A percentile compares a stretch with the other conserved stretches of the same genome.
These are phyloP conservation scores for Tylopilus sp. DNA, from an alignment of 768 basidiomycete genomes.

Conservation along the genomic window DNA sequence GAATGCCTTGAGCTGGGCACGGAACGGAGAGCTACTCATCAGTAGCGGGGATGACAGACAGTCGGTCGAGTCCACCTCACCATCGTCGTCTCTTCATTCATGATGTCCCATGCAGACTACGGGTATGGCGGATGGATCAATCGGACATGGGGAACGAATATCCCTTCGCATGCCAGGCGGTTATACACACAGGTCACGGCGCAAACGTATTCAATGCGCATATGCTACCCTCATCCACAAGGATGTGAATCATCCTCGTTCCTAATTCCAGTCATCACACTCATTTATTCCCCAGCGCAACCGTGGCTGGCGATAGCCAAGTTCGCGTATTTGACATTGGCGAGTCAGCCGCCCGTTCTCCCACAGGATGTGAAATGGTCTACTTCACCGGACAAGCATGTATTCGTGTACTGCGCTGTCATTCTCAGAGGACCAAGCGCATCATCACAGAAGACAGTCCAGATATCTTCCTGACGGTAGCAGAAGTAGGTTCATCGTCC, in stretches of 20 bases:
- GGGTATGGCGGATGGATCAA: constrained; percentile 72
- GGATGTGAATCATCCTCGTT: constrained; percentile 54
- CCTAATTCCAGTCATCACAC: constrained; percentile 1
- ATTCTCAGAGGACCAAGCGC: constrained; percentile 68
- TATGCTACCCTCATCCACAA: constrained; percentile 74
- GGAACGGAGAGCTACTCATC: constrained; percentile 59
- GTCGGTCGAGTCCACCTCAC: constrained; percentile 32
- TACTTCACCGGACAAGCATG: constrained; percentile 47
- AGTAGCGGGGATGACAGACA: constrained; percentile 75
- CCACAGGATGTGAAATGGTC: constrained; percentile 42
- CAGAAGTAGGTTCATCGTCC: constrained; percentile 50
- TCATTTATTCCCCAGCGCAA: constrained; percentile 43
- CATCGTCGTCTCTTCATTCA: neutral
- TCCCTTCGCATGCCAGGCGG: constrained; percentile 60
- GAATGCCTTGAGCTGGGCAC: constrained; percentile 74
- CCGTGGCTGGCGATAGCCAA: constrained; percentile 72
- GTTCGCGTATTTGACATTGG: constrained; percentile 77
- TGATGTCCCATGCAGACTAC: constrained; percentile 44
- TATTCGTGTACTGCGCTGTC: constrained; percentile 62
- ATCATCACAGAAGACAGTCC: constrained; percentile 79
- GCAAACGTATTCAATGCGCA: constrained; percentile 85
- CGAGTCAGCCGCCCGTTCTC: constrained; percentile 35
- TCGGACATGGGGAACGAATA: constrained; percentile 44
- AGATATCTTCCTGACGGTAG: constrained; percentile 71
- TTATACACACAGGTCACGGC: constrained; percentile 76